A percentile compares a stretch with the other conserved stretches of the same genome.
Evolutionary conservation across 1,284 basidiomycete species (phyloP).

Genomic region (Wallemia mellicola): DNA sequence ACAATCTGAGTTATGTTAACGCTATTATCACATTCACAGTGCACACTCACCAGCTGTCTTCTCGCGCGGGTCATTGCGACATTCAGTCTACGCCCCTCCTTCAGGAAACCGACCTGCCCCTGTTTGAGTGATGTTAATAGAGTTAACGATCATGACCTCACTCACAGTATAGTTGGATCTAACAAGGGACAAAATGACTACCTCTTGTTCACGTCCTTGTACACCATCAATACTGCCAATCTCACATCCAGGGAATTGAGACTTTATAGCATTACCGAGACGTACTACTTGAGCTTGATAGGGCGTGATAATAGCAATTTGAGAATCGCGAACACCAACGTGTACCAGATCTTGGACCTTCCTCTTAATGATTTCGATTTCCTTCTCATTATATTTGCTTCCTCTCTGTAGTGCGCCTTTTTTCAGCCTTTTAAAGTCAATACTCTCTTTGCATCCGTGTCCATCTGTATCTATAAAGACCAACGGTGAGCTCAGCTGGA

Average conservation of each 20-base stretch:
- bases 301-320: slow-evolving; percentile 78
- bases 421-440: slow-evolving; percentile 14
- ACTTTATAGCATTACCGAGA: slow-evolving; percentile 37
- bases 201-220: slow-evolving; percentile 76
- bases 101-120: slow-evolving; percentile 70
- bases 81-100: slow-evolving; percentile 64
- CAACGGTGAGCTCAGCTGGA: slow-evolving; percentile 37
- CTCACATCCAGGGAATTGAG: slow-evolving; percentile 40
- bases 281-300: slow-evolving; percentile 76
- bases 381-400: slow-evolving; percentile 73
- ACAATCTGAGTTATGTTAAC: too few species aligned
- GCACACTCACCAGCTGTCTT: slow-evolving; percentile 44
- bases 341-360: slow-evolving; percentile 50
- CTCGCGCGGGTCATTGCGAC: slow-evolving; percentile 83
- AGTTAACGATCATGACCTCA: too few species aligned
- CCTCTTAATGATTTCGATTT: slow-evolving; percentile 47
- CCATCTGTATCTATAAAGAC: slow-evolving; percentile 85
- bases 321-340: slow-evolving; percentile 33
- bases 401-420: slow-evolving; percentile 36
- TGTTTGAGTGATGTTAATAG: slow-evolving; percentile 14
- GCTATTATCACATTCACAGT: too few species aligned
- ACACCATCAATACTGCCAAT: slow-evolving; percentile 77
- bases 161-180: slow-evolving; percentile 15
- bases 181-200: slow-evolving; percentile 31
- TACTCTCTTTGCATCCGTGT: slow-evolving; percentile 59